Base-by-base conservation (phyloP, 768 basidiomycete species). In the Trametes punicea region DNA sequence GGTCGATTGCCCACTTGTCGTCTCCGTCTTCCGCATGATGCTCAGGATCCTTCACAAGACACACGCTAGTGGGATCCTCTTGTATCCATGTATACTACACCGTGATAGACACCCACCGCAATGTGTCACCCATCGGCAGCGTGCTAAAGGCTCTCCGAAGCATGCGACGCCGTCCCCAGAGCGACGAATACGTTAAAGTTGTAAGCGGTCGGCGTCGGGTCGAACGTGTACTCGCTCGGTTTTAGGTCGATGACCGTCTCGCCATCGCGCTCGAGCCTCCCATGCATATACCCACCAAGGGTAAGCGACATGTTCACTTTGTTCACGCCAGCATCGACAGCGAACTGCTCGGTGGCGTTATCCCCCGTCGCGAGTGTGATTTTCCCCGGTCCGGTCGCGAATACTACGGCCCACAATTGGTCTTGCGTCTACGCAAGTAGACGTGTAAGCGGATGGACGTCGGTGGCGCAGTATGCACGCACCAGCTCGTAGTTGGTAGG, bases 101-200 rank as follows among this genome's bases (percentile, higher is more conserved):
- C n/a, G n/a, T n/a, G n/a, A n/a, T n/a, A n/a, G n/a, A n/a, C n/a
- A n/a, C n/a, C n/a, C n/a, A n/a, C n/a, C n/a, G n/a, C n/a, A n/a
- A n/a, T n/a, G n/a, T n/a, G n/a, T n/a, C n/a, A n/a, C n/a, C n/a
- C n/a, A n/a, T n/a, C n/a, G n/a, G 36, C 36, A 33, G 31, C 31
- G 31, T 33, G 31, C 15, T n/a, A 38, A n/a, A n/a, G n/a, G n/a
- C n/a, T n/a, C n/a, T n/a, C n/a, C n/a, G n/a, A n/a, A n/a, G n/a
- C n/a, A n/a, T n/a, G n/a, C 36, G 18, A 38, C 36, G 45, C 45
- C 25, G 45, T 16, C 6, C 27, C 47, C 13, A 36, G 33, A 36
- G 81, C 80, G 38, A 80, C 81, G 65, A 76, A 85, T 0, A 77
- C 81, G 62, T 85, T 88, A 68, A 78, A 87, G 61, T 87, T 87